Evolutionary conservation across 2,329 filamentous ascomycete species (phyloP).

Genomic region (Penicillium thymicola): DNA sequence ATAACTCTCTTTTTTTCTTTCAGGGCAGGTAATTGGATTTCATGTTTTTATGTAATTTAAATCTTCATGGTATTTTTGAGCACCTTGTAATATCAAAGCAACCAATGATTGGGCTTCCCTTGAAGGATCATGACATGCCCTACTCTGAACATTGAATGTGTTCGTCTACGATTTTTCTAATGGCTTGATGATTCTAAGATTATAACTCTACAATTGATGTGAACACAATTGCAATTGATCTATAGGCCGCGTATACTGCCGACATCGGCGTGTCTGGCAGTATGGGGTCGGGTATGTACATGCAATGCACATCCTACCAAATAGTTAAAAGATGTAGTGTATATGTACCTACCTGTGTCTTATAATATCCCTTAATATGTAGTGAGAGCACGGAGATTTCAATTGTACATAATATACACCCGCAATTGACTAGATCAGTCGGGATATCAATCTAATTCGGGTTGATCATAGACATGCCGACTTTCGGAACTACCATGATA

Average conservation of each 20-base stretch:
- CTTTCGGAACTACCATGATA: slow-evolving; percentile 1
- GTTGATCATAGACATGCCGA: slow-evolving; percentile 4
- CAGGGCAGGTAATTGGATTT: neutral
- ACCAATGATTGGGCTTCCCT: neutral
- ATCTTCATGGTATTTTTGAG: neutral
- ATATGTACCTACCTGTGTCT: neutral
- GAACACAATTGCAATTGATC: neutral
- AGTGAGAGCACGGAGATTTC: neutral
- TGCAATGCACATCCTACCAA: slow-evolving; percentile 14
- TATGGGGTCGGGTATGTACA: slow-evolving; percentile 10
- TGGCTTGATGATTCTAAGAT: neutral
- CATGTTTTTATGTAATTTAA: neutral
- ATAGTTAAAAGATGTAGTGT: neutral
- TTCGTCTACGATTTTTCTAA: neutral
- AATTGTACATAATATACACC: neutral
- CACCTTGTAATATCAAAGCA: too few relatives aligned
- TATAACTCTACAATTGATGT: neutral
- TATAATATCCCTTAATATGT: neutral
- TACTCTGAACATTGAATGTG: neutral
- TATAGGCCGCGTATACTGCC: neutral
- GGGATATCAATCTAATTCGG: slow-evolving; percentile 9
- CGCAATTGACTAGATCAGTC: slow-evolving; percentile 7
- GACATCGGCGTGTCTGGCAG: slow-evolving; percentile 17
- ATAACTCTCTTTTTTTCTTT: neutral
- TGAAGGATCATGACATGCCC: slow-evolving; percentile 8